Conservation (phyloP, 2,329 filamentous ascomycete genomes). For the Fonsecaea pedrosoi region DNA sequence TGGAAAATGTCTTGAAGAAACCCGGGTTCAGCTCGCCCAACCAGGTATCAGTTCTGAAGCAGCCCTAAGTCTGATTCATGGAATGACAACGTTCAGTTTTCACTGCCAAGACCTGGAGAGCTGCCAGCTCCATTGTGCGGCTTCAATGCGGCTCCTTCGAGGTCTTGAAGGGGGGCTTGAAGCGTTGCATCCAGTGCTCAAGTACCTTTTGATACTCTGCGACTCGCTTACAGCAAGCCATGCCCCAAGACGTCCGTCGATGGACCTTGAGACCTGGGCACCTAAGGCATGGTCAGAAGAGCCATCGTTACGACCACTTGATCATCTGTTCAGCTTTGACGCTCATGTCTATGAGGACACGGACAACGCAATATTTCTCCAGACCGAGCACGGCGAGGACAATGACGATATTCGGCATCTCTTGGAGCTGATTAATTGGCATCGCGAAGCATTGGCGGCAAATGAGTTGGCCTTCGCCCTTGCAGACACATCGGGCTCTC, state of each 20-base stretch:
- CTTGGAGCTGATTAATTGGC: conserved; percentile 17
- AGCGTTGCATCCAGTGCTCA: conserved; percentile 21
- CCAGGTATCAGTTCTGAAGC: conserved; percentile 20
- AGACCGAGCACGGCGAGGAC: not conserved
- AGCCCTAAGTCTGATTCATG: conserved; percentile 25
- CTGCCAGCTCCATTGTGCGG: conserved; percentile 21
- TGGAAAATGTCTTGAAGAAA: conserved; percentile 28
- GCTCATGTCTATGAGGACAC: conserved; percentile 2
- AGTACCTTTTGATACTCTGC: conserved; percentile 22
- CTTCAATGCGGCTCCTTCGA: conserved; percentile 17
- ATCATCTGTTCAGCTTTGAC: conserved; percentile 22
- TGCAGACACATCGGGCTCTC: conserved; percentile 3
- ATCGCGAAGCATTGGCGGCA: conserved; percentile 22
- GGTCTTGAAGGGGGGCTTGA: conserved; percentile 22
- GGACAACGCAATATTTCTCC: conserved; percentile 12
- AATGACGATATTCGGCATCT: not conserved
- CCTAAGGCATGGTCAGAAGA: conserved; percentile 24
- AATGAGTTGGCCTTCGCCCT: conserved; percentile 13
- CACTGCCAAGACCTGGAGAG: conserved; percentile 30
- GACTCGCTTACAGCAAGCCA: conserved; percentile 25
- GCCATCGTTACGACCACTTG: conserved; percentile 13
- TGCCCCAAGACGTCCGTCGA: conserved; percentile 19
- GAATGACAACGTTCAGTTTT: conserved; percentile 24
- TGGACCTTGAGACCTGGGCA: conserved; percentile 24
- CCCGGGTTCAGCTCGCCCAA: conserved; percentile 12